Evolutionary conservation across 371 early-diverging fungal species (phyloP).

Genomic region (Neoconidiobolus thromboides): DNA sequence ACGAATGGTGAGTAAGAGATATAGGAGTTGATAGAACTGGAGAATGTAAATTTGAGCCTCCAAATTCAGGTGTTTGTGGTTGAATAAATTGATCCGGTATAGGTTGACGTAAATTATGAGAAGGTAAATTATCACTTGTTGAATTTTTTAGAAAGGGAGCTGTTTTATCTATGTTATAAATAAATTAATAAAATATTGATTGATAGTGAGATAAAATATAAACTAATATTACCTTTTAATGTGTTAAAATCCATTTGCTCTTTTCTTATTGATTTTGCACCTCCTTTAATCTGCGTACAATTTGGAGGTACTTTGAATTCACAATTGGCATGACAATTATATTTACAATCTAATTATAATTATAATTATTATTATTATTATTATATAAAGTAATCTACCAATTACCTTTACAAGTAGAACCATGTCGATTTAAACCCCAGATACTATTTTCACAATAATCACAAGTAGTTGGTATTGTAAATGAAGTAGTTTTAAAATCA

Average conservation of each 20-base stretch:
- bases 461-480: conserved; percentile 63
- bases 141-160: conserved; percentile 12
- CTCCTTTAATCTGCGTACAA: conserved; percentile 41
- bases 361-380: neutral
- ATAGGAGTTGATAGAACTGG: neutral
- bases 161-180: conserved; percentile 9
- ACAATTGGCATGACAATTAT: conserved; percentile 66
- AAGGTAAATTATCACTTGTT: neutral
- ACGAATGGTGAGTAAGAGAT: neutral
- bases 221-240: neutral
- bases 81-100: neutral
- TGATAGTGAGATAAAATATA: conserved; percentile 6
- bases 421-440: conserved; percentile 60
- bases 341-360: conserved; percentile 38
- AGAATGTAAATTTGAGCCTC: neutral
- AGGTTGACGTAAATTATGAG: neutral
- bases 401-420: conserved; percentile 43
- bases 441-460: conserved; percentile 52
- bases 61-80: neutral
- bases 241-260: conserved; percentile 9
- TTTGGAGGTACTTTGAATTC: conserved; percentile 67
- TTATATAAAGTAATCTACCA: neutral
- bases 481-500: conserved; percentile 48
- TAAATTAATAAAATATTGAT: conserved; percentile 8
- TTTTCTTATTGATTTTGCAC: conserved; percentile 24